phyloP scores from a whole-genome alignment of 2,329 filamentous ascomycete genomes.

The Trichoderma cornu-damae region DNA sequence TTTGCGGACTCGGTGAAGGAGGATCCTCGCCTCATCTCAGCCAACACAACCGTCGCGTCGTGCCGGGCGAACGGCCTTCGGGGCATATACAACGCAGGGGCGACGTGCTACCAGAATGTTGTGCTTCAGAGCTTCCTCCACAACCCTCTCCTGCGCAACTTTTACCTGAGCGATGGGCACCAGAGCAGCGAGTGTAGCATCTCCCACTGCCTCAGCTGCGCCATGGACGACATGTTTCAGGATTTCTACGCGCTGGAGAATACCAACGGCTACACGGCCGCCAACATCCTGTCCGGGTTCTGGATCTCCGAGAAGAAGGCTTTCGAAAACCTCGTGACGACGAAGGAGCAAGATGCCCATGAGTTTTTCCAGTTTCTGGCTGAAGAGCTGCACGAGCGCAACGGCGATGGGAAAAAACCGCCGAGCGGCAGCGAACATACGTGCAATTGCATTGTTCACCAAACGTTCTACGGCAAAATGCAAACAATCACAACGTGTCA shows the following conservation, averaged over 20 bases:
- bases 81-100: slow-evolving; percentile 95
- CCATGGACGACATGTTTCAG: slow-evolving; percentile 69
- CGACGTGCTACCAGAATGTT: slow-evolving; percentile 97
- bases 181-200: slow-evolving; percentile 66
- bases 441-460: slow-evolving; percentile 89
- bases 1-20: slow-evolving; percentile 61
- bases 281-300: slow-evolving; percentile 81
- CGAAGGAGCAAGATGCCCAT: slow-evolving; percentile 93
- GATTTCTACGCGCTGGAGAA: slow-evolving; percentile 68
- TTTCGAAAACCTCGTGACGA: slow-evolving; percentile 74
- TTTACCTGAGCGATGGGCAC: slow-evolving; percentile 88
- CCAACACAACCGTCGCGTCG: slow-evolving; percentile 72
- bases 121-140: slow-evolving; percentile 90
- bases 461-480: slow-evolving; percentile 89
- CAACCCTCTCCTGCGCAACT: slow-evolving; percentile 86
- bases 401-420: slow-evolving; percentile 62
- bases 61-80: slow-evolving; percentile 84
- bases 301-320: slow-evolving; percentile 78
- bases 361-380: slow-evolving; percentile 96
- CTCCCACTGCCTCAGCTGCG: slow-evolving; percentile 60
- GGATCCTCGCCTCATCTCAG: slow-evolving; percentile 69
- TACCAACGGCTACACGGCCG: slow-evolving; percentile 83
- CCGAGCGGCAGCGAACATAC: slow-evolving; percentile 55
- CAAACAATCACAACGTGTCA: slow-evolving; percentile 88
- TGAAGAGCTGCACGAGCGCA: slow-evolving; percentile 82